Conservation (phyloP, 2,329 filamentous ascomycete genomes). For the Dactylonectria macrodidyma region DNA sequence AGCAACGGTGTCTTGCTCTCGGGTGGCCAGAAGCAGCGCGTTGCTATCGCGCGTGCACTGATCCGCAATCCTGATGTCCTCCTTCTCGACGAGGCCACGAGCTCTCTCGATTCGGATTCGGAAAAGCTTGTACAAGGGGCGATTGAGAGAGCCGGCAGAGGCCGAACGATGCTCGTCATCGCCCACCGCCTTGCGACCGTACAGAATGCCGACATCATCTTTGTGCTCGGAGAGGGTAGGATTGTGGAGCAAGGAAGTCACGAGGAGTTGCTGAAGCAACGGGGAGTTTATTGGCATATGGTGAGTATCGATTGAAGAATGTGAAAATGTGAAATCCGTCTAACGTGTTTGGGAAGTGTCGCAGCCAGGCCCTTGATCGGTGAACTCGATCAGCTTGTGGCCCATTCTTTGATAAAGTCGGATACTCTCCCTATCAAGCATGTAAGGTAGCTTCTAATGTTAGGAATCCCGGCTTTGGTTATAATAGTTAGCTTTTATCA, state of each 20-base stretch:
- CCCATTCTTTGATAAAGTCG: no score
- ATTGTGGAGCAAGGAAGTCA: slow-evolving; percentile 61
- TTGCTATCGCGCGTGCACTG: slow-evolving; percentile 68
- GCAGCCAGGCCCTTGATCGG: no score
- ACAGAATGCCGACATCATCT: slow-evolving; percentile 60
- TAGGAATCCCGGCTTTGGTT: no score
- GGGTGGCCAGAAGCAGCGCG: slow-evolving; percentile 69
- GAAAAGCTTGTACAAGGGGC: slow-evolving; percentile 68
- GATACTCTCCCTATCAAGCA: no score
- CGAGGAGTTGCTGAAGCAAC: slow-evolving; percentile 35
- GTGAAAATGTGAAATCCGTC: no score
- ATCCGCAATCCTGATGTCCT: slow-evolving; percentile 68
- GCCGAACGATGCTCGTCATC: slow-evolving; percentile 58
- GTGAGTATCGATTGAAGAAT: slow-evolving; percentile 18
- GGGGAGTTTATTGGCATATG: slow-evolving; percentile 43
- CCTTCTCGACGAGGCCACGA: slow-evolving; percentile 79
- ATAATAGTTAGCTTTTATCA: no score
- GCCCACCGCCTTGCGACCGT: slow-evolving; percentile 61
- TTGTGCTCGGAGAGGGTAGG: slow-evolving; percentile 58
- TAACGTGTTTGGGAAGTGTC: no score
- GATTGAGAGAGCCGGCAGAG: slow-evolving; percentile 61
- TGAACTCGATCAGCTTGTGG: no score
- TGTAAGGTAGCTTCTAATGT: no score
- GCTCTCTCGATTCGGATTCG: slow-evolving; percentile 72
- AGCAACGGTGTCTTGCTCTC: slow-evolving; percentile 70